phyloP scores from a whole-genome alignment of 148 eudicot species.

The Selenicereus undatus region DNA sequence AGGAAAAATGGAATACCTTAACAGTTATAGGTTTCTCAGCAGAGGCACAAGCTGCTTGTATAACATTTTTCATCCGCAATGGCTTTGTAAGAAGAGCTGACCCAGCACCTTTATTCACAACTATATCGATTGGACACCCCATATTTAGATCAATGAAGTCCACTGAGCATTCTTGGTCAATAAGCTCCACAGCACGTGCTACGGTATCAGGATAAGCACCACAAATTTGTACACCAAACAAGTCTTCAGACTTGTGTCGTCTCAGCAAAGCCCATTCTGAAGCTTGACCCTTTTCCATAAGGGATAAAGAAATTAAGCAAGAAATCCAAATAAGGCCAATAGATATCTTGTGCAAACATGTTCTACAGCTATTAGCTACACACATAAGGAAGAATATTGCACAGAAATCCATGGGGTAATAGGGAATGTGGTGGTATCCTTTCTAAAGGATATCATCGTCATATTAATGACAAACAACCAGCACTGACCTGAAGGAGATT shows the following conservation, averaged over 20 bases:
- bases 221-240: constrained; percentile 98
- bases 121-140: constrained; percentile 99
- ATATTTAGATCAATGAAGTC: constrained; percentile 96
- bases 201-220: constrained; percentile 99
- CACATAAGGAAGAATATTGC: too few species aligned
- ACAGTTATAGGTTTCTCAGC: constrained; percentile 80
- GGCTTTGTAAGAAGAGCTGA: constrained; percentile 96
- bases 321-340: not conserved
- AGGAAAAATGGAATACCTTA: constrained; percentile 47
- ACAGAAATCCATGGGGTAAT: not conserved
- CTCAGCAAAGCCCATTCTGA: constrained; percentile 99
- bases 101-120: constrained; percentile 94
- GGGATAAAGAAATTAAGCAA: not conserved
- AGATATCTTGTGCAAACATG: not conserved
- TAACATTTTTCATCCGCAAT: constrained; percentile 77
- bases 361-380: too few species aligned
- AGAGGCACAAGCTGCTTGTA: constrained; percentile 65
- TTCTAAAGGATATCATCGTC: not conserved
- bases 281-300: constrained; percentile 73
- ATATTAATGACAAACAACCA: not conserved
- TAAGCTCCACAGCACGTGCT: constrained; percentile 87
- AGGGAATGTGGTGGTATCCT: not conserved
- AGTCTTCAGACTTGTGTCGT: constrained; percentile 86
- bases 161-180: constrained; percentile 79
- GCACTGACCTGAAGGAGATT: constrained; percentile 85